Evolutionary conservation across 768 basidiomycete genomes (phyloP).

Genomic region (Podaxis pistillaris): DNA sequence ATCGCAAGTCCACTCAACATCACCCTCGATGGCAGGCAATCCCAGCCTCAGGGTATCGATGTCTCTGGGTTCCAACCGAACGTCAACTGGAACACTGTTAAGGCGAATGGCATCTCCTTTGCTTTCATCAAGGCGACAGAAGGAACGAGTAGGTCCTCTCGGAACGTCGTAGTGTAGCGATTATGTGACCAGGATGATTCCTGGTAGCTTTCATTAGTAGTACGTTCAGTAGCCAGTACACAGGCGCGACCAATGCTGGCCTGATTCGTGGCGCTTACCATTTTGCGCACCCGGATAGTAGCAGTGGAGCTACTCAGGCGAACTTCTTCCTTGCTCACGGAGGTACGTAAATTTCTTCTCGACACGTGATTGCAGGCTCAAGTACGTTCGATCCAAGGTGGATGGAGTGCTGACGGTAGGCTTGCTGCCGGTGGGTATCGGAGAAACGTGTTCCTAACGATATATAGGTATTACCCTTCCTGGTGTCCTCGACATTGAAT

Average conservation of each 20-base stretch:
- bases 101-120: conserved; percentile 50
- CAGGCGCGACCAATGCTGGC: conserved; percentile 51
- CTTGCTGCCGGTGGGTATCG: too few relatives aligned
- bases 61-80: conserved; percentile 49
- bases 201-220: conserved; percentile 21
- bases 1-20: not conserved
- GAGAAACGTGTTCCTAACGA: not conserved
- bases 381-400: conserved; percentile 17
- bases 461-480: conserved; percentile 44
- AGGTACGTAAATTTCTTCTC: conserved; percentile 26
- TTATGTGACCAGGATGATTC: not conserved
- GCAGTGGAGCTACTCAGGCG: conserved; percentile 59
- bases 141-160: conserved; percentile 40
- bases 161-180: not conserved
- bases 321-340: conserved; percentile 58
- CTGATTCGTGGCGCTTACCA: conserved; percentile 63
- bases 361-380: not conserved
- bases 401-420: conserved; percentile 49
- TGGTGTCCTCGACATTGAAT: conserved; percentile 63
- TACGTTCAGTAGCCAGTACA: conserved; percentile 49
- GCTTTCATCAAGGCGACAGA: conserved; percentile 71
- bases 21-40: not conserved
- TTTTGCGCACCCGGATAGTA: conserved; percentile 54
- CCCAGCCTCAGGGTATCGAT: conserved; percentile 49
- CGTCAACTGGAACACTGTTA: conserved; percentile 53